Base-by-base conservation (phyloP, 495 filamentous ascomycete species). In the Entonaema liquescens region DNA sequence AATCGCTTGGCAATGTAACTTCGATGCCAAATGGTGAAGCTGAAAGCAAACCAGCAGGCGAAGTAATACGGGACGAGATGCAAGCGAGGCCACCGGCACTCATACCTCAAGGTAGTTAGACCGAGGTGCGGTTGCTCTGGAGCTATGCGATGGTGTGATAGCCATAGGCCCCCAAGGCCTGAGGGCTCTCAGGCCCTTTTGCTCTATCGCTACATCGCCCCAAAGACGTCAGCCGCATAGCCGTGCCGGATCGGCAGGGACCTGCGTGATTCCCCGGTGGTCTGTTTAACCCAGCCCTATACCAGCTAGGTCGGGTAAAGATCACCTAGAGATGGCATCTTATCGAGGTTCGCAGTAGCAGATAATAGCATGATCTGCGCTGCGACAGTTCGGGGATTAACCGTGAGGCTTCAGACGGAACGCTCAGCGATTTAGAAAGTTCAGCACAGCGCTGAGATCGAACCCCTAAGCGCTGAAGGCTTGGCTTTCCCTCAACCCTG, bases 111-210 rank as follows among this genome's bases (percentile, higher is more conserved):
- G 31, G 11, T 6, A 65, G 59, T 72, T 68, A 29, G 64, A 65
- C 70, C 70, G 70, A 72, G 59, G 70, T 67, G 64, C 49, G 59
- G 65, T 68, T 72, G 55, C 65, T 65, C 35, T 61, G 60, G 21
- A 61, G 13, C 40, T 59, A 61, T 35, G 7, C 56, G 65, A 58
- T 68, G 60, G 65, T 72, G 53, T 63, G 69, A 67, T 67, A 23
- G 59, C 21, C 19, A 21, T 21, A 23, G 42, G 23, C 42, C 17
- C 28, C 33, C 54, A 33, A n/a, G n/a, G n/a, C n/a, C n/a, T n/a
- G n/a, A n/a, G n/a, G n/a, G n/a, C 31, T 9, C 5, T 9, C 11
- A 6, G 5, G 31, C 1, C 31, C n/a, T n/a, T 33, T 6, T 33
- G 17, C 49, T 50, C 44, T 49, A 47, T 61, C 33, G 8, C 28